phyloP scores from a whole-genome alignment of 1,284 basidiomycete genomes.

The Cryptococcus sp. region DNA sequence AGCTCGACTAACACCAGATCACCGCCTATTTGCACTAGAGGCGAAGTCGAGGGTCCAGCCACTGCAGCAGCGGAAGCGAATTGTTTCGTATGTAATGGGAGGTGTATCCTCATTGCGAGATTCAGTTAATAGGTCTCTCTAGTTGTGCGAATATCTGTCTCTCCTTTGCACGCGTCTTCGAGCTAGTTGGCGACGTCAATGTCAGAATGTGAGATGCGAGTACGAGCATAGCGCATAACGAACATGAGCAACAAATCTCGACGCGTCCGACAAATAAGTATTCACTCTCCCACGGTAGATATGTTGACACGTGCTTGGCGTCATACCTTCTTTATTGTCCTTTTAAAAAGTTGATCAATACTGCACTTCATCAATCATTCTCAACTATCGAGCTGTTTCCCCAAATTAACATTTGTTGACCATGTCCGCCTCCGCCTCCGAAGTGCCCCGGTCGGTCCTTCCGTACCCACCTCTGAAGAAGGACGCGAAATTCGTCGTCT shows the following conservation, averaged over 20 bases:
- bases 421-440: conserved; percentile 21
- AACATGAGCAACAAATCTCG: no score
- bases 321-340: no score
- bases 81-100: conserved; percentile 44
- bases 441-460: conserved; percentile 51
- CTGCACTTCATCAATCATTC: no score
- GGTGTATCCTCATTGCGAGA: conserved; percentile 50
- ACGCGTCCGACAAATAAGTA: no score
- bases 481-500: conserved; percentile 78
- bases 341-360: no score
- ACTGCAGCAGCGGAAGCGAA: conserved; percentile 19
- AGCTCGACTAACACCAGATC: conserved; percentile 47
- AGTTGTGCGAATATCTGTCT: background rate
- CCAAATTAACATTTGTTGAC: background rate
- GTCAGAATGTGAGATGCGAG: no score
- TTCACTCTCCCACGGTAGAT: no score
- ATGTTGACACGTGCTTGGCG: no score
- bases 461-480: conserved; percentile 75
- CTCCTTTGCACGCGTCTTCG: background rate
- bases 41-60: conserved; percentile 22
- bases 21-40: conserved; percentile 47
- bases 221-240: no score
- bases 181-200: no score
- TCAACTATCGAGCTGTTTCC: no score
- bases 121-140: background rate